Base-by-base conservation (phyloP, 768 basidiomycete genomes). In the Boletus sp. region DNA sequence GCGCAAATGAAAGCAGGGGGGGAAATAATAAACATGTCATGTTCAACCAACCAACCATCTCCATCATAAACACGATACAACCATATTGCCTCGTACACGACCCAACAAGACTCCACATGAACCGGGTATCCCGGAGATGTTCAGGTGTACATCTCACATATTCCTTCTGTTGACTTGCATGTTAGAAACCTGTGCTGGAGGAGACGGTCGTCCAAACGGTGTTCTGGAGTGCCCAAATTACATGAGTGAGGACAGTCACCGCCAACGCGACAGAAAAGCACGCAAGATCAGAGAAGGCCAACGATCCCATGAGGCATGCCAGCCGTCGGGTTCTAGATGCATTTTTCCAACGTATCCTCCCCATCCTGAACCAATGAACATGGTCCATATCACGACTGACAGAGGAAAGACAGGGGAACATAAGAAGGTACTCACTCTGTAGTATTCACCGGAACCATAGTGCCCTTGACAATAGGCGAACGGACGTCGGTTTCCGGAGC, bases 191-290 rank as follows among this genome's bases (percentile, higher is more conserved):
- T 15, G 57, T 27, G 47, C 47, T 27, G 33, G 54, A 41, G 69
- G 68, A 23, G 70, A 61, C 3, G 70, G 68, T 29, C 69, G 59
- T 32, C 56, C 70, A 51, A 70, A 68, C 13, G 23, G 47, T 51
- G 42, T 59, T 55, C 67, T 68, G 47, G 25, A 58, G 51, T 40
- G 43, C 47, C 52, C 47, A 52, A 59, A 55, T 51, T 10, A 38
- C 34, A 51, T 67, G 56, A 63, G 67, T 53, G 51, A 64, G 47
- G 39, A 57, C 51, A 41, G 50, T 58, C 53, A 57, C 50, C 39
- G 39, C 38, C 44, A 67, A 44, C 10, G 42, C 43, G 47, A 63
- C 46, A 47, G 25, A 56, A 33, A 65, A 61, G 54, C 54, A 55
- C 3, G 51, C 47, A 54, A 61, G 47, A 51, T 62, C 56, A 54